Conservation (phyloP, 139 green algal species). For the Tetratostichococcus sp. region DNA sequence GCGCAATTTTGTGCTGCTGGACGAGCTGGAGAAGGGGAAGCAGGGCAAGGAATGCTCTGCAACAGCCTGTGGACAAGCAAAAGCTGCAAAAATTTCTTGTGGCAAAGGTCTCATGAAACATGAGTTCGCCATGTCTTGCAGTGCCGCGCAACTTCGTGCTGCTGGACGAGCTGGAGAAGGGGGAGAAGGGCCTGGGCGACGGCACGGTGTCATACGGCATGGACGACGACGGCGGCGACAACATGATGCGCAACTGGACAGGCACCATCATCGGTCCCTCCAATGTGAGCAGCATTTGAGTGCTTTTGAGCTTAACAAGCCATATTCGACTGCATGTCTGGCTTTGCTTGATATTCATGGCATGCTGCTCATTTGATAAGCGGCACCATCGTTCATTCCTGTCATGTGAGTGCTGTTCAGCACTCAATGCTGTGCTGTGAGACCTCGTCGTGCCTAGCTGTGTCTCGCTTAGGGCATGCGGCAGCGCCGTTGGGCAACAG, state of each 20-base stretch:
- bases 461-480: no score
- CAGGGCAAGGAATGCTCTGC: no score
- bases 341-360: no score
- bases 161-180: slow-evolving; percentile 92
- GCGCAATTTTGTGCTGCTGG: slow-evolving; percentile 91
- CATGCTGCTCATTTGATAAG: no score
- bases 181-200: slow-evolving; percentile 94
- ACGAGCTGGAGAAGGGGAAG: slow-evolving; percentile 92
- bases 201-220: slow-evolving; percentile 95
- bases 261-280: slow-evolving; percentile 95
- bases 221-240: slow-evolving; percentile 75
- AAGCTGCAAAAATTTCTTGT: no score
- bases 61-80: no score
- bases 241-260: slow-evolving; percentile 91
- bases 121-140: slow-evolving; percentile 19
- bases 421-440: no score
- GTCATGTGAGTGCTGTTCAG: no score
- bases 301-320: not conserved
- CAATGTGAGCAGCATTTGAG: slow-evolving; percentile 43
- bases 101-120: no score
- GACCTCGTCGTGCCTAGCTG: no score
- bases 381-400: no score
- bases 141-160: slow-evolving; percentile 95
- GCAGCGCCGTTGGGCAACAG: no score
- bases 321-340: not conserved